Conservation (phyloP, 257 asterid species). For the Anisodus tanguticus region DNA sequence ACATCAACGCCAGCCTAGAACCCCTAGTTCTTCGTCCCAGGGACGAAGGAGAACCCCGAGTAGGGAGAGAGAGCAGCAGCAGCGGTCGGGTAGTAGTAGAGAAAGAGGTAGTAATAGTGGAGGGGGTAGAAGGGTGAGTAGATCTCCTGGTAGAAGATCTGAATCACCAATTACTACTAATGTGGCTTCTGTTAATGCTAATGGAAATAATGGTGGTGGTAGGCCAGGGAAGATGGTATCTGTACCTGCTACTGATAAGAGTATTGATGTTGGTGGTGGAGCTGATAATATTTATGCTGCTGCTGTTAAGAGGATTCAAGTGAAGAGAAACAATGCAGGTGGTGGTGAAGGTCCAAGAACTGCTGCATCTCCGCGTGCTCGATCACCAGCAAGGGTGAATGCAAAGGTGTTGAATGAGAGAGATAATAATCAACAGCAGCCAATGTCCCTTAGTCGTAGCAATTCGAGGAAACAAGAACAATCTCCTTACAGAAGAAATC, state of each 20-base stretch:
- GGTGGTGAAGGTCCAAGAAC: conserved; percentile 46
- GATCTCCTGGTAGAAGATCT: conserved; percentile 94
- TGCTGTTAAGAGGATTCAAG: conserved; percentile 80
- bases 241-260: conserved; percentile 84
- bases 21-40: conserved; percentile 50
- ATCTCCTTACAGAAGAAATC: conserved; percentile 86
- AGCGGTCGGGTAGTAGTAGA: conserved; percentile 78
- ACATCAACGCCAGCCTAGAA: conserved; percentile 57
- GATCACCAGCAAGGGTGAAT: conserved; percentile 78
- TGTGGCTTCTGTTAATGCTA: conserved; percentile 38
- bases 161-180: conserved; percentile 70
- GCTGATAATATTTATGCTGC: conserved; percentile 41
- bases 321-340: conserved; percentile 72
- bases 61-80: conserved; percentile 76
- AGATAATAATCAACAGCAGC: conserved; percentile 51
- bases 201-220: conserved; percentile 30
- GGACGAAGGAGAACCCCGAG: conserved; percentile 94
- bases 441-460: conserved; percentile 79
- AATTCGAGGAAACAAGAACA: conserved; percentile 88
- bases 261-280: conserved; percentile 42
- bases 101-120: conserved; percentile 51
- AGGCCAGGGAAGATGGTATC: conserved; percentile 94
- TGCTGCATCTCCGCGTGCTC: conserved; percentile 80
- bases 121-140: conserved; percentile 83
- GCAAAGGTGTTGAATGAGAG: conserved; percentile 49